Evolutionary conservation across 495 filamentous ascomycete genomes (phyloP).

Genomic region (Aspergillus sparsus): DNA sequence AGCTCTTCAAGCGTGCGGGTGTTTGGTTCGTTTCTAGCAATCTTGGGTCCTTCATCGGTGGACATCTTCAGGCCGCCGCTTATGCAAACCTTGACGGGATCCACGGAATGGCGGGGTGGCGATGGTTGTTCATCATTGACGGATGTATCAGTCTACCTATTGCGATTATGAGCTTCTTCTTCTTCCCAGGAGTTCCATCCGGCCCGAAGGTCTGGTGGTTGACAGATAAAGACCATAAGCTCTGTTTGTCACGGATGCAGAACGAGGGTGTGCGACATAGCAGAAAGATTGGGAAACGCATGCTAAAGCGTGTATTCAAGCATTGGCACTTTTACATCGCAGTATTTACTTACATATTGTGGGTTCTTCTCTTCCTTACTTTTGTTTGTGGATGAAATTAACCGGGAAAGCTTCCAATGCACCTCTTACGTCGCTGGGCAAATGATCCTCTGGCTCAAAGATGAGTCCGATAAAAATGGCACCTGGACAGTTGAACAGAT

Average conservation of each 20-base stretch:
- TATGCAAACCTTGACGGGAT: constrained; percentile 21
- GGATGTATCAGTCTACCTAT: constrained; percentile 65
- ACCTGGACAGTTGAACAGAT: constrained; percentile 26
- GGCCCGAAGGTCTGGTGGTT: constrained; percentile 16
- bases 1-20: constrained; percentile 49
- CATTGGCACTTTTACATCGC: constrained; percentile 27
- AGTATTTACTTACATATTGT: constrained; percentile 22
- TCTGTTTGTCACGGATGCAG: constrained; percentile 10
- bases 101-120: constrained; percentile 68
- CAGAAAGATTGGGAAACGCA: constrained; percentile 22
- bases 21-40: constrained; percentile 61
- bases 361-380: neutral
- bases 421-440: constrained; percentile 23
- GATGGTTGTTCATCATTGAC: constrained; percentile 68
- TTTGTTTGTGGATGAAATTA: too few species aligned
- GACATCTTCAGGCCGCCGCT: constrained; percentile 58
- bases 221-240: constrained; percentile 9
- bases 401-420: constrained; percentile 21
- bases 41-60: constrained; percentile 63
- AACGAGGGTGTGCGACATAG: constrained; percentile 23
- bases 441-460: constrained; percentile 29
- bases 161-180: constrained; percentile 68
- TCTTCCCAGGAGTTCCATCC: constrained; percentile 64
- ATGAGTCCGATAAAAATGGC: constrained; percentile 14
- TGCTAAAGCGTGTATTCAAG: constrained; percentile 24